Percentiles rank a stretch among this genome's conserved stretches.
Conservation (phyloP, 2,329 filamentous ascomycete species). For the Neopestalotiopsis sp. region DNA sequence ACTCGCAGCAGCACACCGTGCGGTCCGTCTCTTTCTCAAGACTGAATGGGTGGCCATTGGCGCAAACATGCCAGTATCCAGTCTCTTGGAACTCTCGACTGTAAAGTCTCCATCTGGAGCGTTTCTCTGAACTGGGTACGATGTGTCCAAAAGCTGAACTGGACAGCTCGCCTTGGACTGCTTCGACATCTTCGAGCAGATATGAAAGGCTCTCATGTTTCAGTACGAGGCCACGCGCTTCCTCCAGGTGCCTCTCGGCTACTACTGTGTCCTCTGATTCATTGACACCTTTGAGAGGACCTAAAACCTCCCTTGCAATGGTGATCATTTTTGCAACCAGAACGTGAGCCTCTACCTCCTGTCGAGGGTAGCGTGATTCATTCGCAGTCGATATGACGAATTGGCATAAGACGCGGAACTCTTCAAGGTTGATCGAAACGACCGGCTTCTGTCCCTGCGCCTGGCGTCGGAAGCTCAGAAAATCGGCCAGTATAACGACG, state of each 20-base stretch:
- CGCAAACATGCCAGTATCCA: slow-evolving; percentile 67
- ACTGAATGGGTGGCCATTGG: slow-evolving; percentile 64
- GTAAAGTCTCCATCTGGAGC: slow-evolving; percentile 57
- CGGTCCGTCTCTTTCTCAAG: slow-evolving; percentile 48
- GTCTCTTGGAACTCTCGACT: slow-evolving; percentile 52
- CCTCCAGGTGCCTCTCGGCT: slow-evolving; percentile 21
- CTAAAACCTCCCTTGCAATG: slow-evolving; percentile 40
- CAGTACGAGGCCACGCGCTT: neutral
- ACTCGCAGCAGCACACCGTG: neutral
- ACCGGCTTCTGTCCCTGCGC: neutral
- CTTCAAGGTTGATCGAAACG: slow-evolving; percentile 3
- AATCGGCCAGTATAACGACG: slow-evolving; percentile 10
- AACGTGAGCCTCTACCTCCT: slow-evolving; percentile 54
- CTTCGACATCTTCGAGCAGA: slow-evolving; percentile 13
- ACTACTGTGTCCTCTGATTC: neutral
- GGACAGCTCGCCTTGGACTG: neutral
- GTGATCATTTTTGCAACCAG: slow-evolving; percentile 52
- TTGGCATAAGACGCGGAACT: slow-evolving; percentile 40
- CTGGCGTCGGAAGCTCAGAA: neutral
- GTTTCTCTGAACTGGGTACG: slow-evolving; percentile 57
- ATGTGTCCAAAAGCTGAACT: slow-evolving; percentile 21
- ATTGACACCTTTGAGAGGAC: neutral
- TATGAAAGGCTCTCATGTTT: neutral
- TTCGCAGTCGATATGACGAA: slow-evolving; percentile 44
- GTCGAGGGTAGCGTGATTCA: slow-evolving; percentile 39